phyloP scores from a whole-genome alignment of 1,284 basidiomycete genomes.

The Ganoderma leucocontextum region DNA sequence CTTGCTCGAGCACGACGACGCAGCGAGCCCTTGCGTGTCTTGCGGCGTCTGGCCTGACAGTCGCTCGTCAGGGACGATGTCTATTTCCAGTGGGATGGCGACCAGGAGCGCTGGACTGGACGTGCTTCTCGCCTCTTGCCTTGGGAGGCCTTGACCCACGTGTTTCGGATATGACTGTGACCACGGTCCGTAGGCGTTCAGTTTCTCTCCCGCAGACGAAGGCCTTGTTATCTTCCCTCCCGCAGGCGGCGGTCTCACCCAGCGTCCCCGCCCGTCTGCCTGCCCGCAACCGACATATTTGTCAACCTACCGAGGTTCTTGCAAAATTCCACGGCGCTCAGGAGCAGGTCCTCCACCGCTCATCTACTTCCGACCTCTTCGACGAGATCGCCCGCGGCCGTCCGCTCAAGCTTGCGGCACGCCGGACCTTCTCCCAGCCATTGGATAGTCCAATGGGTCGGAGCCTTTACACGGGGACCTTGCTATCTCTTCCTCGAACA shows the following conservation, averaged over 20 bases:
- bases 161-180: constrained; percentile 29
- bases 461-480: constrained; percentile 30
- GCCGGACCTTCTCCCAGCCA: constrained; percentile 25
- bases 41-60: neutral
- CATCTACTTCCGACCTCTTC: constrained; percentile 21
- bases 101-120: constrained; percentile 22
- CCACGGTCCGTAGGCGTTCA: constrained; percentile 17
- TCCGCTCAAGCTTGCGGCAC: constrained; percentile 13
- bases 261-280: constrained; percentile 6
- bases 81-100: constrained; percentile 21
- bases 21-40: neutral
- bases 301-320: constrained; percentile 31
- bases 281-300: constrained; percentile 10
- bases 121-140: constrained; percentile 27
- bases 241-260: constrained; percentile 5
- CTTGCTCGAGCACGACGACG: neutral
- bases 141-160: constrained; percentile 29
- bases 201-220: constrained; percentile 22
- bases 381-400: constrained; percentile 23
- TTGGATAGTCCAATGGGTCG: constrained; percentile 13
- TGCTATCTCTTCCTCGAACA: constrained; percentile 24
- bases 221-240: constrained; percentile 28
- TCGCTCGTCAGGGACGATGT: constrained; percentile 22
- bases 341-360: constrained; percentile 17
- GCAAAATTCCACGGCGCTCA: constrained; percentile 17